Evolutionary conservation across 371 early-diverging fungal species (phyloP).

Genomic region (Mortierella sp.): DNA sequence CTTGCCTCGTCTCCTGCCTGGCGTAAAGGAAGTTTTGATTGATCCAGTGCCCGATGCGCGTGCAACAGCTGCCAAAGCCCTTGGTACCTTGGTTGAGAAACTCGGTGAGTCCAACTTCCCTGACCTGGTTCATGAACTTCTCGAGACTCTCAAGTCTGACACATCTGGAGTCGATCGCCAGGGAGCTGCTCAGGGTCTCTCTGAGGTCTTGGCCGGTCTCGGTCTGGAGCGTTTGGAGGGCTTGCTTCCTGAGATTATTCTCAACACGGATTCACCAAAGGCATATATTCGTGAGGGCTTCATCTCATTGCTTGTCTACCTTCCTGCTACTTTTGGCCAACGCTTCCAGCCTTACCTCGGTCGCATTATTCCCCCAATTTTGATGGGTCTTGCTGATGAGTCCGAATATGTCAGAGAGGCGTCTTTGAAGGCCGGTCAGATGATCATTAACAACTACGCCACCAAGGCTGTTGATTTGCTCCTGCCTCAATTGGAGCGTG

Average conservation of each 20-base stretch:
- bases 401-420: constrained; percentile 95
- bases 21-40: constrained; percentile 88
- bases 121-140: constrained; percentile 86
- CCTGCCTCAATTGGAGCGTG: constrained; percentile 92
- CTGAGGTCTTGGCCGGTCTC: constrained; percentile 93
- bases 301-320: constrained; percentile 92
- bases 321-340: constrained; percentile 95
- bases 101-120: constrained; percentile 96
- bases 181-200: constrained; percentile 97
- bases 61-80: constrained; percentile 92
- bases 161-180: constrained; percentile 94
- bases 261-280: constrained; percentile 81
- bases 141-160: constrained; percentile 87
- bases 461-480: constrained; percentile 89
- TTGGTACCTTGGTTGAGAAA: constrained; percentile 92
- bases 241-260: constrained; percentile 91
- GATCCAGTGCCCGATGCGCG: constrained; percentile 98
- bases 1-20: constrained; percentile 84
- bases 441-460: constrained; percentile 93
- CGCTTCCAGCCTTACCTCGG: constrained; percentile 92
- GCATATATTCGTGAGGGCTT: constrained; percentile 96
- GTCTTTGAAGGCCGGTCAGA: constrained; percentile 91
- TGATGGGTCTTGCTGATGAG: constrained; percentile 96
- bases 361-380: constrained; percentile 87
- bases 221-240: constrained; percentile 91